Evolutionary conservation across 306 rosid genomes (phyloP).

Genomic region (Herpetospermum pedunculosum): DNA sequence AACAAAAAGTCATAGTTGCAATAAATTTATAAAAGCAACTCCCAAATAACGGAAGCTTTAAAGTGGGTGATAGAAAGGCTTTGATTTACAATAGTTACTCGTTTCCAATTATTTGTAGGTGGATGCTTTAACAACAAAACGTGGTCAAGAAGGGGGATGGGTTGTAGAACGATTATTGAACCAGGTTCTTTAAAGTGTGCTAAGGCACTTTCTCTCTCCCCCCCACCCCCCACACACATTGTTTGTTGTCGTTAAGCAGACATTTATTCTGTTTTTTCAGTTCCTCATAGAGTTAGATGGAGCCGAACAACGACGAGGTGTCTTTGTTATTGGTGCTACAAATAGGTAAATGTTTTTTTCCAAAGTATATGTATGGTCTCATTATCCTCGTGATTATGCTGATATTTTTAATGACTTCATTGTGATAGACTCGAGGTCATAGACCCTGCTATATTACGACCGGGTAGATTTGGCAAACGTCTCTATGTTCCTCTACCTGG

Average conservation of each 20-base stretch:
- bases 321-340: conserved; percentile 88
- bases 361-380: neutral
- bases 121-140: conserved; percentile 67
- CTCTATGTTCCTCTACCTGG: conserved; percentile 61
- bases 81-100: neutral
- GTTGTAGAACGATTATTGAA: conserved; percentile 52
- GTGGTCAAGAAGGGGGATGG: conserved; percentile 70
- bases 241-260: neutral
- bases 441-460: conserved; percentile 59
- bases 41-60: neutral
- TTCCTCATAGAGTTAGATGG: conserved; percentile 66
- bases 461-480: conserved; percentile 66
- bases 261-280: conserved; percentile 23
- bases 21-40: neutral
- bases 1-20: neutral
- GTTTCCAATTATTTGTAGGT: conserved; percentile 24
- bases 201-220: too few relatives aligned
- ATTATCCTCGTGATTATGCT: neutral
- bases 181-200: conserved; percentile 31
- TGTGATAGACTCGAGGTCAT: conserved; percentile 60
- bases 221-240: too few relatives aligned
- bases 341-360: conserved; percentile 39
- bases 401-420: neutral
- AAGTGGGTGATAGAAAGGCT: neutral
- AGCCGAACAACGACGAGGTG: conserved; percentile 58